These are phyloP conservation scores for Aureobasidium zeae DNA, from an alignment of 2,329 filamentous ascomycete genomes.

Conservation along the genomic window DNA sequence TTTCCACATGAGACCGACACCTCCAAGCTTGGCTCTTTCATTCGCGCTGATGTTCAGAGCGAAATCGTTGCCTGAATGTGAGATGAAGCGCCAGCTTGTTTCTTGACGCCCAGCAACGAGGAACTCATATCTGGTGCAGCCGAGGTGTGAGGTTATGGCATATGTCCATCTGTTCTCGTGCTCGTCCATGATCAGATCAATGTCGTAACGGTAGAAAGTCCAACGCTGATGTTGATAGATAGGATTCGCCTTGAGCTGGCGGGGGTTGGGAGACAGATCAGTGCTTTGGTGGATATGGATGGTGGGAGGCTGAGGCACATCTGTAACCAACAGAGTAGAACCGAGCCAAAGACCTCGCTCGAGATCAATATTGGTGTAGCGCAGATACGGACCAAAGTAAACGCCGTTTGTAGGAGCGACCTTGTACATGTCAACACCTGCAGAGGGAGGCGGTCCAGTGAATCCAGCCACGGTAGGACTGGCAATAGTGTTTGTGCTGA, in stretches of 20 bases:
- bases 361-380: constrained; percentile 95
- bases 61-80: constrained; percentile 95
- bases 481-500: constrained; percentile 66
- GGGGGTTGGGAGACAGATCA: constrained; percentile 81
- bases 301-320: constrained; percentile 83
- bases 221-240: constrained; percentile 88
- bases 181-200: constrained; percentile 85
- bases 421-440: constrained; percentile 90
- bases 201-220: constrained; percentile 91
- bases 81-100: constrained; percentile 89
- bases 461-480: constrained; percentile 75
- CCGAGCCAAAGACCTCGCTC: constrained; percentile 86
- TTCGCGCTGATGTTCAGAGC: constrained; percentile 76
- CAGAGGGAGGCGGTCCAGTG: constrained; percentile 74
- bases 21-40: constrained; percentile 76
- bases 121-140: constrained; percentile 97
- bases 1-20: constrained; percentile 96
- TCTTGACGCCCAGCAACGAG: constrained; percentile 84
- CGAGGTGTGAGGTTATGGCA: constrained; percentile 90
- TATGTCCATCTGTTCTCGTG: constrained; percentile 87
- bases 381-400: constrained; percentile 92
- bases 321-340: constrained; percentile 86
- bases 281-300: constrained; percentile 88
- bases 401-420: constrained; percentile 89
- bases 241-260: constrained; percentile 69